Percentiles rank a stretch among this genome's conserved stretches.
Evolutionary conservation across 2,329 filamentous ascomycete genomes (phyloP).

Genomic region (Aspergillus eucalypticola): DNA sequence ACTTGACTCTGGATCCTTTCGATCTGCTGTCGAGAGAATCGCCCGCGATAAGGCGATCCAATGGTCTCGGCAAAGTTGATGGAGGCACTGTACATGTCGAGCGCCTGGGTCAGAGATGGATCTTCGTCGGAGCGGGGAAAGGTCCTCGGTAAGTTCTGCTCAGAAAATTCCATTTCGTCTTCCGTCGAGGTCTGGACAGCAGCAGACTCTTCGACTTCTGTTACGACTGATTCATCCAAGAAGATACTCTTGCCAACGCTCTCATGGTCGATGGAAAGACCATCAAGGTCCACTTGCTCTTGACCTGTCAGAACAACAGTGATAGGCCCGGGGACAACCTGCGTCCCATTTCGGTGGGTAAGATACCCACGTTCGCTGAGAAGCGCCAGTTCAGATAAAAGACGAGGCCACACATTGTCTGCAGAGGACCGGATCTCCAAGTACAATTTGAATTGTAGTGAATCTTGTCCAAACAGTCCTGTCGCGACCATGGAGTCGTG

Average conservation of each 20-base stretch:
- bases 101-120: neutral
- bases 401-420: conserved; percentile 18
- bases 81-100: conserved; percentile 12
- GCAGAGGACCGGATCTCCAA: conserved; percentile 26
- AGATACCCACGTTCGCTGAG: conserved; percentile 26
- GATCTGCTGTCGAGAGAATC: conserved; percentile 22
- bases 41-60: conserved; percentile 19
- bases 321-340: conserved; percentile 23
- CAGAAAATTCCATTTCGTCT: neutral
- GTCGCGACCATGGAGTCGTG: neutral
- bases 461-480: conserved; percentile 16
- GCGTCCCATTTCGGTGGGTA: conserved; percentile 24
- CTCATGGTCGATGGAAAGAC: neutral
- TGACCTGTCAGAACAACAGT: conserved; percentile 27
- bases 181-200: neutral
- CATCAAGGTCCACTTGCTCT: neutral
- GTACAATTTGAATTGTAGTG: conserved; percentile 25
- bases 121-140: neutral
- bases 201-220: neutral
- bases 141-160: neutral
- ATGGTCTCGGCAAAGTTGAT: conserved; percentile 17
- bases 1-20: conserved; percentile 21
- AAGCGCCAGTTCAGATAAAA: conserved; percentile 21
- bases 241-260: neutral
- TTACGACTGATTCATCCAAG: neutral